These are phyloP conservation scores for Abrus precatorius DNA, from an alignment of 306 rosid species.

Conservation along the genomic window DNA sequence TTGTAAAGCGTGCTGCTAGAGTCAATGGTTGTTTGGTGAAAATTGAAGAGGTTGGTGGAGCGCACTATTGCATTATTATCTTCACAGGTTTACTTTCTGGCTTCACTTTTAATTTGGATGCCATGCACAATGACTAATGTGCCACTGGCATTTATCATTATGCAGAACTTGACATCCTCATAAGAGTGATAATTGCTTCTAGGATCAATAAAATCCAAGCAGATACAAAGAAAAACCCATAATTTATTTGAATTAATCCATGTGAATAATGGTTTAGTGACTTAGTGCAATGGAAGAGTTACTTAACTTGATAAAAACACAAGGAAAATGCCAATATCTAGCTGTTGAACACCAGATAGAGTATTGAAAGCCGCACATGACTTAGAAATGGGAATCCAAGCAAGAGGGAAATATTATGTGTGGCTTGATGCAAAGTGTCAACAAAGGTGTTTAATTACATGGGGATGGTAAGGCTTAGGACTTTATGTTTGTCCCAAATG, in stretches of 20 bases:
- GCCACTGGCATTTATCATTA: neutral
- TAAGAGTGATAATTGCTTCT: neutral
- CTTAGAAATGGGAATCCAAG: neutral
- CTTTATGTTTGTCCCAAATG: constrained; percentile 41
- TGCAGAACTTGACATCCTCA: neutral
- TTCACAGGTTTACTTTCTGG: neutral
- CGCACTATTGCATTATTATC: constrained; percentile 30
- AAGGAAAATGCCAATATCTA: constrained; percentile 1
- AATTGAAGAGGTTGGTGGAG: constrained; percentile 49
- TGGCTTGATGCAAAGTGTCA: neutral
- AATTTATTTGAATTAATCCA: neutral
- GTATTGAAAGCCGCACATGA: constrained; percentile 7
- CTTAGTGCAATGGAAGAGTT: neutral
- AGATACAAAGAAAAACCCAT: neutral
- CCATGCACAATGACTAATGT: constrained; percentile 19
- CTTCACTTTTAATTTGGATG: constrained; percentile 32
- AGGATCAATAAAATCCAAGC: neutral
- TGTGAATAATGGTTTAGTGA: neutral
- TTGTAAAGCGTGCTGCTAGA: constrained; percentile 47
- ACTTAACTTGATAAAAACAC: neutral
- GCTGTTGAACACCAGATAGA: neutral
- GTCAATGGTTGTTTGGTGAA: constrained; percentile 44
- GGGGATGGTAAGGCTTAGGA: neutral
- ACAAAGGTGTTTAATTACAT: neutral
- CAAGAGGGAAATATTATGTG: neutral